phyloP scores from a whole-genome alignment of 2,329 filamentous ascomycete species.

The Byssoonygena ceratinophila region DNA sequence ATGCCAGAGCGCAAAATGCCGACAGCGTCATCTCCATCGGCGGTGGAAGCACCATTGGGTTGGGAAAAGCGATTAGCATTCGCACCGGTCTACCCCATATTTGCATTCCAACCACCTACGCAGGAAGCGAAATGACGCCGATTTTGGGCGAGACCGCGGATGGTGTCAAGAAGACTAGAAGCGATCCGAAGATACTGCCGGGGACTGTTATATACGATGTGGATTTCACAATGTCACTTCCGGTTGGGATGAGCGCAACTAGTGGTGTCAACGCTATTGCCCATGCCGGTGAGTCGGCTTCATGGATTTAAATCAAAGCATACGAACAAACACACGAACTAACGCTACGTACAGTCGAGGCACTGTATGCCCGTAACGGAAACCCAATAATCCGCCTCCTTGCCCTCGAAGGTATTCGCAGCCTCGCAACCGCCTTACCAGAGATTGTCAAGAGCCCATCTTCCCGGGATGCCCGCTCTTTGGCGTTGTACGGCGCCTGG shows the following conservation, averaged over 20 bases:
- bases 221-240: slow-evolving; percentile 51
- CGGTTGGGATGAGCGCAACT: slow-evolving; percentile 43
- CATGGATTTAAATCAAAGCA: no score
- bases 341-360: slow-evolving; percentile 41
- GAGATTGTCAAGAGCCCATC: slow-evolving; percentile 40
- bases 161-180: slow-evolving; percentile 48
- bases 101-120: slow-evolving; percentile 53
- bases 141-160: slow-evolving; percentile 53
- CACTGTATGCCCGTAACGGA: slow-evolving; percentile 51
- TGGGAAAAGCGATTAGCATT: slow-evolving; percentile 50
- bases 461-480: slow-evolving; percentile 39
- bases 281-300: slow-evolving; percentile 42
- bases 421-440: slow-evolving; percentile 46
- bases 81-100: slow-evolving; percentile 47
- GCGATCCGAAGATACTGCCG: slow-evolving; percentile 50
- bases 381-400: slow-evolving; percentile 52
- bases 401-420: slow-evolving; percentile 47
- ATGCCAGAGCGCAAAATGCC: slow-evolving; percentile 36
- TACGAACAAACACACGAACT: not conserved
- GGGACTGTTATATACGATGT: slow-evolving; percentile 55
- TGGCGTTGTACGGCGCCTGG: slow-evolving; percentile 54
- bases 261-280: slow-evolving; percentile 58
- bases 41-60: slow-evolving; percentile 51
- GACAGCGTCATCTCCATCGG: slow-evolving; percentile 53
- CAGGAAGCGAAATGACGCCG: slow-evolving; percentile 54